Percentiles rank a stretch among this genome's conserved stretches.
Evolutionary conservation across 1,284 basidiomycete genomes (phyloP).

Genomic region (Amylostereum chailletii): DNA sequence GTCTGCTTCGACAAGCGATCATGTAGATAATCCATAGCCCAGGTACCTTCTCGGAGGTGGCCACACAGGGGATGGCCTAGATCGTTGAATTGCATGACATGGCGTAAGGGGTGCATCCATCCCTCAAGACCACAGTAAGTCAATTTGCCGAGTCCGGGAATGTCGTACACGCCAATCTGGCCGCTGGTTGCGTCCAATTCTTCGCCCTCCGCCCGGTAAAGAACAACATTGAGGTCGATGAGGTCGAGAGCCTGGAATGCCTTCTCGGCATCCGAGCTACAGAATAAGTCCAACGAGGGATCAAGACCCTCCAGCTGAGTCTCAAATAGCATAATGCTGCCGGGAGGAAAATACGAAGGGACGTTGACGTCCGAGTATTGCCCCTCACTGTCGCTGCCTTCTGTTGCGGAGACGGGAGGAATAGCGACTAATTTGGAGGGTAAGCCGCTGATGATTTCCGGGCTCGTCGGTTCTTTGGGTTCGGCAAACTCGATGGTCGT

Average conservation of each 20-base stretch:
- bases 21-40: constrained; percentile 85
- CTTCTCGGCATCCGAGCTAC: constrained; percentile 56
- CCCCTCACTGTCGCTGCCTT: constrained; percentile 59
- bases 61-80: constrained; percentile 85
- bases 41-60: constrained; percentile 78
- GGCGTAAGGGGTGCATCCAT: constrained; percentile 84
- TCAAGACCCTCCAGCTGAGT: constrained; percentile 71
- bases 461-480: constrained; percentile 42
- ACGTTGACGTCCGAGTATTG: constrained; percentile 72
- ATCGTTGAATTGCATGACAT: constrained; percentile 83
- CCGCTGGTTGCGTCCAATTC: constrained; percentile 79
- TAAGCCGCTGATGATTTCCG: constrained; percentile 61
- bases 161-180: constrained; percentile 67
- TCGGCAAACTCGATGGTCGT: constrained; percentile 63
- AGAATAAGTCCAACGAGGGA: constrained; percentile 60
- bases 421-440: constrained; percentile 66
- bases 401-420: constrained; percentile 37
- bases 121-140: constrained; percentile 91
- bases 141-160: constrained; percentile 67
- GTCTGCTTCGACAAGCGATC: constrained; percentile 66
- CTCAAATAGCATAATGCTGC: constrained; percentile 85
- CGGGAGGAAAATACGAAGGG: constrained; percentile 84
- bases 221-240: constrained; percentile 79
- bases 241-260: constrained; percentile 72
- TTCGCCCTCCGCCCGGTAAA: constrained; percentile 83